phyloP scores from a whole-genome alignment of 2,329 filamentous ascomycete species.

The Trichothecium sympodiale region DNA sequence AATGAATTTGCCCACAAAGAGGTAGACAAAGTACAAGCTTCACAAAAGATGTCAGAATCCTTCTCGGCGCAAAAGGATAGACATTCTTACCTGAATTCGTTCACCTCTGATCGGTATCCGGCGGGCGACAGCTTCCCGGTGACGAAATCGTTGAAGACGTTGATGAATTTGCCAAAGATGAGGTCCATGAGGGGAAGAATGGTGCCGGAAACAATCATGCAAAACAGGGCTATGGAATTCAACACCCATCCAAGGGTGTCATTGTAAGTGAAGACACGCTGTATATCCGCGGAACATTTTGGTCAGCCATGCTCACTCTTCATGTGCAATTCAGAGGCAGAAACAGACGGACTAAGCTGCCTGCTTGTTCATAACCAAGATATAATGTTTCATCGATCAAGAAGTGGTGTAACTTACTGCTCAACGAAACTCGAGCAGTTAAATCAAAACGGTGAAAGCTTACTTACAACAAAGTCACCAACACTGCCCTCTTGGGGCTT shows the following conservation, averaged over 20 bases:
- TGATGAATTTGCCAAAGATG: slow-evolving; percentile 43
- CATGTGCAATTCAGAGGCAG: no score
- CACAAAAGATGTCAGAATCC: not conserved
- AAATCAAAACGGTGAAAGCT: no score
- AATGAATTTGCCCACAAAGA: slow-evolving; percentile 43
- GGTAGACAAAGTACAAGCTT: slow-evolving; percentile 45
- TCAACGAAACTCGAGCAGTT: no score
- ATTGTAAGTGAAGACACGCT: slow-evolving; percentile 28
- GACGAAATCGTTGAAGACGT: slow-evolving; percentile 46
- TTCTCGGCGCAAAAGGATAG: not conserved
- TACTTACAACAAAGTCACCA: no score
- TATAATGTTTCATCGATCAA: no score
- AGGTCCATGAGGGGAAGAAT: slow-evolving; percentile 46
- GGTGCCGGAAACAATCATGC: slow-evolving; percentile 24
- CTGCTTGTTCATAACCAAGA: no score
- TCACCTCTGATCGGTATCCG: slow-evolving; percentile 38
- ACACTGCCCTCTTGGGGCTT: no score
- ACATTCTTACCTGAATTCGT: slow-evolving; percentile 25
- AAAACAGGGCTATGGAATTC: slow-evolving; percentile 21
- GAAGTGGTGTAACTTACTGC: no score
- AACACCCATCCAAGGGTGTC: slow-evolving; percentile 24
- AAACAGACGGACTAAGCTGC: no score
- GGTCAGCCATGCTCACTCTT: not conserved
- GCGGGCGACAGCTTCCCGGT: slow-evolving; percentile 27
- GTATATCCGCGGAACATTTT: not conserved